Evolutionary conservation across 129 eudicot species (phyloP).

Genomic region (Glebionis coronaria): DNA sequence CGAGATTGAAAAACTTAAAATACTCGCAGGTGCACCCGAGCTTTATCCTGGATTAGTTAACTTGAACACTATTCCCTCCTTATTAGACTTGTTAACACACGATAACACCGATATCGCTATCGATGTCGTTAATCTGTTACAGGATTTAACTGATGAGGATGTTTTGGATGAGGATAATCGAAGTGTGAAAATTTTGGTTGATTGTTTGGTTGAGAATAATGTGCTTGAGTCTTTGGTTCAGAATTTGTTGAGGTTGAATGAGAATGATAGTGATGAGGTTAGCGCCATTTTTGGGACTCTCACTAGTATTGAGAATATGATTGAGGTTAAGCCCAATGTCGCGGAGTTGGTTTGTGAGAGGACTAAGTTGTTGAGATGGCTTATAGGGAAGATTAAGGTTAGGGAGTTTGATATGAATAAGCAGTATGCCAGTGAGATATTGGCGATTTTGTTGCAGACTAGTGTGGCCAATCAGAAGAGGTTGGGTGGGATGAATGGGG

Average conservation of each 20-base stretch:
- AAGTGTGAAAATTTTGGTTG: conserved; percentile 63
- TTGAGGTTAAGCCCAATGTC: conserved; percentile 81
- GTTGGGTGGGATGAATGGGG: conserved; percentile 92
- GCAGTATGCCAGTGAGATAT: conserved; percentile 91
- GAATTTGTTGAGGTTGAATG: conserved; percentile 56
- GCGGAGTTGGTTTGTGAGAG: conserved; percentile 90
- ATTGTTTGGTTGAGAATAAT: conserved; percentile 73
- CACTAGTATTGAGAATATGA: conserved; percentile 76
- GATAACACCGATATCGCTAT: conserved; percentile 84
- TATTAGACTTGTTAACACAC: conserved; percentile 61
- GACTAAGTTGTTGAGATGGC: conserved; percentile 86
- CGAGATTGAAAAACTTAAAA: conserved; percentile 82
- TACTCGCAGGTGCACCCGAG: conserved; percentile 90
- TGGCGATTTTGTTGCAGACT: conserved; percentile 89
- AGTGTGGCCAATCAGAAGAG: conserved; percentile 85
- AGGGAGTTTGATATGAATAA: conserved; percentile 93
- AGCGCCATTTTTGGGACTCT: conserved; percentile 65
- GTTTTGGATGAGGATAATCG: conserved; percentile 77
- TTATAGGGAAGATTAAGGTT: conserved; percentile 75
- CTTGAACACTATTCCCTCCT: conserved; percentile 64
- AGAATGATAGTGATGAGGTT: conserved; percentile 71
- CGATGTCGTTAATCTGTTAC: conserved; percentile 68
- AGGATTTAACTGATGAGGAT: conserved; percentile 90
- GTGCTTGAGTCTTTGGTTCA: conserved; percentile 76
- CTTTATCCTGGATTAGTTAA: conserved; percentile 76